A percentile compares a stretch with the other conserved stretches of the same genome.
phyloP scores from a whole-genome alignment of 177 flowering plant species.

The Vitis hybrid region DNA sequence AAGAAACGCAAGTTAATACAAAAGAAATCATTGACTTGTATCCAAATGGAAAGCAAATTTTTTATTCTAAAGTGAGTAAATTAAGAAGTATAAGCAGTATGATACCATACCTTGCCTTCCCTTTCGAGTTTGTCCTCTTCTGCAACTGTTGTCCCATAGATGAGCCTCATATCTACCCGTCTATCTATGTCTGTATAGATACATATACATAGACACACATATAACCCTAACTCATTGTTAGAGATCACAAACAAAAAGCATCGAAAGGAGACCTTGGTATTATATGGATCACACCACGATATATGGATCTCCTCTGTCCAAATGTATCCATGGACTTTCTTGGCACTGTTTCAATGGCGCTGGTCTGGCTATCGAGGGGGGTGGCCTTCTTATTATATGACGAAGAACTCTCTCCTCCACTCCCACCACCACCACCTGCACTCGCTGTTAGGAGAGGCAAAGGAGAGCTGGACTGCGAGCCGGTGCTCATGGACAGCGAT shows the following conservation, averaged over 20 bases:
- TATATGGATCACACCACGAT: slow-evolving; percentile 71
- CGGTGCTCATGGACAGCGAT: slow-evolving; percentile 84
- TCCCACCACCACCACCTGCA: slow-evolving; percentile 13
- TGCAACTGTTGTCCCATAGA: slow-evolving; percentile 92
- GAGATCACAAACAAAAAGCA: not conserved
- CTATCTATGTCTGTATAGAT: slow-evolving; percentile 70
- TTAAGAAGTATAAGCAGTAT: not conserved
- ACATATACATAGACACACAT: not conserved
- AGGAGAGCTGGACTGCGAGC: slow-evolving; percentile 41
- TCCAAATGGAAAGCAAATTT: not conserved
- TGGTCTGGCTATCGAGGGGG: slow-evolving; percentile 33
- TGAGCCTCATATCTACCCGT: slow-evolving; percentile 92
- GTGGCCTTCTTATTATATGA: slow-evolving; percentile 31
- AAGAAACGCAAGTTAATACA: slow-evolving; percentile 17
- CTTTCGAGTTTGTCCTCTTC: slow-evolving; percentile 89
- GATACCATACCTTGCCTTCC: slow-evolving; percentile 76
- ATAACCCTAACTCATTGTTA: not conserved
- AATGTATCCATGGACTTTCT: slow-evolving; percentile 87
- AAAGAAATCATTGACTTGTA: not conserved
- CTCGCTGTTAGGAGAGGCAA: slow-evolving; percentile 32
- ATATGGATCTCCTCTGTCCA: slow-evolving; percentile 93
- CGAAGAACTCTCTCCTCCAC: slow-evolving; percentile 41
- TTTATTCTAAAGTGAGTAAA: not conserved
- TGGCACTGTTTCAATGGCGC: slow-evolving; percentile 59
- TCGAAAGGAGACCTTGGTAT: slow-evolving; percentile 47